Base-by-base conservation (phyloP, 257 asterid species). In the Mitragyna speciosa region DNA sequence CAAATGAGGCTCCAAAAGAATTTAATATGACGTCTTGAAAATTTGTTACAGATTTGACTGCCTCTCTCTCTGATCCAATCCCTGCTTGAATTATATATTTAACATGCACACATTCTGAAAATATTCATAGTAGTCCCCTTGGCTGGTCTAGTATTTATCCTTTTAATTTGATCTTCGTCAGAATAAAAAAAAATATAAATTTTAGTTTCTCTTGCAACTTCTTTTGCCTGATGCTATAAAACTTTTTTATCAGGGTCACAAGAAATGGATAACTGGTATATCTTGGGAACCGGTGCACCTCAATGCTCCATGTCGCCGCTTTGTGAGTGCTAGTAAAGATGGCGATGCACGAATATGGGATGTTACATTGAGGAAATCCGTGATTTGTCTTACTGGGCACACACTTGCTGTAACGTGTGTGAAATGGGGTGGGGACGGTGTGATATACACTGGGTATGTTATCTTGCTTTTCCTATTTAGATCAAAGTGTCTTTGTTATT, bases 261-360 rank as follows among this genome's bases (percentile, higher is more conserved):
- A 93, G 84, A 95, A 93, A 92, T 93, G 98, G 99, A 89, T 95
- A 81, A 95, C 99, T 77, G 99, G 98, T 80, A 88, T 95, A 80
- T 91, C 98, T 56, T 95, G 99, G 99, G 99, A 95, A 82, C 99
- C 99, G 20, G 86, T 90, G 82, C 99, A 95, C 85, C 94, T 93
- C 51, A 89, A 70, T 86, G 92, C 98, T 78, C 99, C 99, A 54
- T 86, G 91, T 74, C 96, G 98, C 70, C 98, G 98, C 52, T 91
- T 95, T 75, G 99, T 95, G 39, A 95, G 98, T 88, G 90, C 95
- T 63, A 93, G 98, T 87, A 95, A 95, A 91, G 99, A 95, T 86
- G 99, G 99, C 49, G 97, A 93, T 92, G 97, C 99, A 69, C 93
- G 98, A 81, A 95, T 95, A 86, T 95, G 98, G 99, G 99, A 95